phyloP scores from a whole-genome alignment of 768 basidiomycete species.

The Boletus patriciae region DNA sequence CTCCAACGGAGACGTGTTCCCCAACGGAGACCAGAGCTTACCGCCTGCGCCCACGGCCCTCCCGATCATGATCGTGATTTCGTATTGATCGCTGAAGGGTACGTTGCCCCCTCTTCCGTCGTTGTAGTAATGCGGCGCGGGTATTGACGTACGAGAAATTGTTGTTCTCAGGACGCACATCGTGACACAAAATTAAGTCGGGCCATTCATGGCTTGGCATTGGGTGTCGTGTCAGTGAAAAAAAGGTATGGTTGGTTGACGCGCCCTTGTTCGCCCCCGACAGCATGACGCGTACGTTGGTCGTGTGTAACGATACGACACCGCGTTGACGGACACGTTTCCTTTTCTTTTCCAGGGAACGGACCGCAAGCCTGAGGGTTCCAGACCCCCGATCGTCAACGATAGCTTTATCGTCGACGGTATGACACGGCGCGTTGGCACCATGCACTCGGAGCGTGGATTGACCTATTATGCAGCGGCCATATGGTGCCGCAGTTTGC shows the following conservation, averaged over 20 bases:
- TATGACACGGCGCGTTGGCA: constrained; percentile 66
- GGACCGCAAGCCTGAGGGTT: constrained; percentile 74
- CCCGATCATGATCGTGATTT: constrained; percentile 75
- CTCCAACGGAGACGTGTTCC: constrained; percentile 59
- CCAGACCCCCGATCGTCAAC: constrained; percentile 60
- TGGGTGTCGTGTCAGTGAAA: too few species aligned
- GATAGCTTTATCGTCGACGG: constrained; percentile 74
- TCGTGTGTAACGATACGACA: neutral
- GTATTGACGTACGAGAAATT: neutral
- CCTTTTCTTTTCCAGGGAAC: constrained; percentile 40
- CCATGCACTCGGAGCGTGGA: constrained; percentile 62
- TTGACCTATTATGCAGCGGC: constrained; percentile 66
- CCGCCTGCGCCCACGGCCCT: constrained; percentile 66
- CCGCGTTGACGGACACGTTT: neutral
- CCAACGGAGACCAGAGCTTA: constrained; percentile 56
- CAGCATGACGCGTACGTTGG: constrained; percentile 46
- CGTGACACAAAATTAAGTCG: constrained; percentile 60
- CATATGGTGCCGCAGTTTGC: constrained; percentile 77
- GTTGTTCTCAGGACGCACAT: constrained; percentile 48
- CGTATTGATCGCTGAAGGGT: constrained; percentile 74
- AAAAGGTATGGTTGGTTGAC: neutral
- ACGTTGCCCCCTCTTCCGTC: constrained; percentile 16
- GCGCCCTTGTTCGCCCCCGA: neutral
- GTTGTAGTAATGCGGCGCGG: constrained; percentile 1
- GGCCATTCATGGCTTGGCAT: neutral